Base-by-base conservation (phyloP, 1,139 yeast species). In the Starmera stellimalicola region DNA sequence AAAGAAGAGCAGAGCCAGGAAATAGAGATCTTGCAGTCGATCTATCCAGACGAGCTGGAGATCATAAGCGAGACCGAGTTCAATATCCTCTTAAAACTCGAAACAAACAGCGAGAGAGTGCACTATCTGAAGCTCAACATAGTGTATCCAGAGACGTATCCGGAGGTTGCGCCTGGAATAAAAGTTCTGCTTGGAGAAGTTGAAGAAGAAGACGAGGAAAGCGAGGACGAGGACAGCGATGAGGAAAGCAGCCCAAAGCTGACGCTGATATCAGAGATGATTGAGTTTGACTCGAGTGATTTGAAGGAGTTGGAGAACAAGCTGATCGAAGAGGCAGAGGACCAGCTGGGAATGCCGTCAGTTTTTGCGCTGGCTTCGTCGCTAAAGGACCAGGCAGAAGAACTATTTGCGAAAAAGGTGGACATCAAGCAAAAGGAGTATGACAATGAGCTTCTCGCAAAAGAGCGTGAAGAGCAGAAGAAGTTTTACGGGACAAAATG, bases 21-120 rank as follows among this genome's bases (percentile, higher is more conserved):
- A 53, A 57, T 84, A 30, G 94, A 83, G 55, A 85, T 87, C 27
- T 68, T 91, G 40, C 79, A 83, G 55, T 79, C 94, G 17, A 91
- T 91, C 38, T 91, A 88, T 53, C 97, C 97, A 3, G 96, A 87
- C 54, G 97, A 91, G 54, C 59, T 91, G 28, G 60, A 53, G 17
- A 43, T 54, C 28, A 52, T 58, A 29, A 51, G 64, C 19, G 57
- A 70, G 8, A 58, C 63, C 0, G 62, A 65, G 28, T 77, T 70
- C 45, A 55, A 63, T 28, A 68, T 78, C 31, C 58, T 60, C 30
- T 45, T 73, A 6, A 41, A 52, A 16, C 62, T 83, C 27, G 94
- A 84, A 44, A 76, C 88, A 2, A 62, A 64, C 10, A 60, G 75
- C 6, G 72, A 68, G 16, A 60, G 72, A 29, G 66, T 62, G 12